Evolutionary conservation across 192 early-diverging fungal species (phyloP).

Genomic region (Gaertneriomyces semiglobifer): DNA sequence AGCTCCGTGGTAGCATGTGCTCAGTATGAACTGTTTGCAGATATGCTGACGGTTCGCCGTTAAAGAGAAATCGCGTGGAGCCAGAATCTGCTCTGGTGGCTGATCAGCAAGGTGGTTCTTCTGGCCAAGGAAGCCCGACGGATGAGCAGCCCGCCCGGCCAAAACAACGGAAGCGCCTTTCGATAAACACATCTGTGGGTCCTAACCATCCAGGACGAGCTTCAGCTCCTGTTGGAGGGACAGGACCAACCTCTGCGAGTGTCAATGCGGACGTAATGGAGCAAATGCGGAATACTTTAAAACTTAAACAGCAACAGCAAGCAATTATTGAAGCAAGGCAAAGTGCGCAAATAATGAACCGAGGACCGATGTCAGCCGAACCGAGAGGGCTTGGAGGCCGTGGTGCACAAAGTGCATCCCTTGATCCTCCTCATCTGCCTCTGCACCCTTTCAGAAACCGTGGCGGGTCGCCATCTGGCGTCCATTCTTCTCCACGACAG

Average conservation of each 20-base stretch:
- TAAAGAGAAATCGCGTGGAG: no score
- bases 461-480: no score
- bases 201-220: conserved; percentile 10
- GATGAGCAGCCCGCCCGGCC: conserved; percentile 6
- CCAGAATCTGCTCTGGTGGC: no score
- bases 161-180: conserved; percentile 25
- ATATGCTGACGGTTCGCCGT: no score
- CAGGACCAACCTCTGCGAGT: not conserved
- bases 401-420: conserved; percentile 8
- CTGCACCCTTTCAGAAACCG: conserved; percentile 6
- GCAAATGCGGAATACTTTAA: conserved; percentile 48
- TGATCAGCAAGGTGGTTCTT: no score
- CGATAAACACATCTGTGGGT: conserved; percentile 28
- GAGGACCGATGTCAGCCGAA: conserved; percentile 18
- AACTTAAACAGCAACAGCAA: conserved; percentile 62
- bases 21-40: no score
- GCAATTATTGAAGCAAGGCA: conserved; percentile 60
- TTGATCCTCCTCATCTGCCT: conserved; percentile 9
- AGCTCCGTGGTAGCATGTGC: no score
- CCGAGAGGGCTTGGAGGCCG: not conserved
- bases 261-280: conserved; percentile 46
- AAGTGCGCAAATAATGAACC: conserved; percentile 23
- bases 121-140: no score
- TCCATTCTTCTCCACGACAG: no score
- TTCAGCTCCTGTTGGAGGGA: not conserved